Conservation (phyloP, 2,329 filamentous ascomycete species). For the Aspergillus aculeatinus region DNA sequence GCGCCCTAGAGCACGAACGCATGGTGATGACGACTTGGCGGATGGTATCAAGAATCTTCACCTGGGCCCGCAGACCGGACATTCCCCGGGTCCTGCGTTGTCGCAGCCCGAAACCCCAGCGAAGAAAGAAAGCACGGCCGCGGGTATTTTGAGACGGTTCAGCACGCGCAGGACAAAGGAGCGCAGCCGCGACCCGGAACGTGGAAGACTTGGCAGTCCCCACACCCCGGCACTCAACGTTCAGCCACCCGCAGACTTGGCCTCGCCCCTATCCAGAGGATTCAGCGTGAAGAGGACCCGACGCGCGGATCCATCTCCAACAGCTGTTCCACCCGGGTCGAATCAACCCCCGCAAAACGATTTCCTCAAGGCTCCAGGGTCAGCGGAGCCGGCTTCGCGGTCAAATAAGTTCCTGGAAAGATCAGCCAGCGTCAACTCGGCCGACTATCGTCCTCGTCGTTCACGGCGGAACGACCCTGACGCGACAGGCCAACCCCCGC, state of each 20-base stretch:
- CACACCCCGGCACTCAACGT: slow-evolving; percentile 76
- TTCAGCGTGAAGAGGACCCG: slow-evolving; percentile 74
- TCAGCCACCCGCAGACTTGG: slow-evolving; percentile 70
- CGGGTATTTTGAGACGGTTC: slow-evolving; percentile 80
- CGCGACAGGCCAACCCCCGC: slow-evolving; percentile 63
- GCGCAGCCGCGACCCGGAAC: slow-evolving; percentile 45
- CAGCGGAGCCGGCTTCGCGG: slow-evolving; percentile 59
- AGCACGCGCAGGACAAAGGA: slow-evolving; percentile 78
- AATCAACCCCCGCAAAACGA: slow-evolving; percentile 73
- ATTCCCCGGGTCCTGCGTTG: slow-evolving; percentile 53
- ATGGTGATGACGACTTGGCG: slow-evolving; percentile 87
- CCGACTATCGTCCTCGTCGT: slow-evolving; percentile 69
- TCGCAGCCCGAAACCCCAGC: slow-evolving; percentile 60
- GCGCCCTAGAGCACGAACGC: slow-evolving; percentile 82
- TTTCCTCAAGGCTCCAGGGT: slow-evolving; percentile 70
- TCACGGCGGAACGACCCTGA: slow-evolving; percentile 57
- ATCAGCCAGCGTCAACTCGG: slow-evolving; percentile 89
- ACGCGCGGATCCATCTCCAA: slow-evolving; percentile 53
- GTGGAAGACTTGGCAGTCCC: slow-evolving; percentile 58
- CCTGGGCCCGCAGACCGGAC: slow-evolving; percentile 49
- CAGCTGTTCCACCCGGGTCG: slow-evolving; percentile 58
- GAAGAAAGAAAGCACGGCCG: slow-evolving; percentile 85
- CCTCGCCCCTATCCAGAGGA: slow-evolving; percentile 72
- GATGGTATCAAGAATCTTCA: slow-evolving; percentile 70
- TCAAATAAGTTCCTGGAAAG: slow-evolving; percentile 72